Base-by-base conservation (phyloP, 306 rosid genomes). In the Trifolium repens region DNA sequence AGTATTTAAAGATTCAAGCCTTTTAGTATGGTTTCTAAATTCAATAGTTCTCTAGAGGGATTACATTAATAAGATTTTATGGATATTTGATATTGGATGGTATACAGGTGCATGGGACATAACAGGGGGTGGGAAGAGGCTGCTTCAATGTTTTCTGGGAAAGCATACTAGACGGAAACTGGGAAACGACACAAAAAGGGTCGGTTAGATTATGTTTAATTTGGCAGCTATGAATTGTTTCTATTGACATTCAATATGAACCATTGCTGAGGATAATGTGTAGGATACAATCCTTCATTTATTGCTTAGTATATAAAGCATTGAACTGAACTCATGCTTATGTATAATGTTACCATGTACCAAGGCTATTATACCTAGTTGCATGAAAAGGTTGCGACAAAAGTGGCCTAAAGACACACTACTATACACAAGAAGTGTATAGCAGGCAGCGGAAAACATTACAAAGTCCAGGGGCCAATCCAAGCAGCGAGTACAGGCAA, bases 71-170 rank as follows among this genome's bases (percentile, higher is more conserved):
- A n/a, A 63, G 16, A 22, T 60, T 32, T 65, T 61, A 69, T 62
- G 62, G 70, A 77, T 66, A n/a, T 74, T 64, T 79, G 60, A 52
- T 71, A 65, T 80, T 81, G 59, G 73, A 75, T 65, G 71, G 69
- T 75, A 49, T 74, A 42, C 86, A 94, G 98, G 98, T 94, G 98
- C 85, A 91, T 94, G 97, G 98, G 98, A 78, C 98, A 94, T 84
- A 94, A 94, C 78, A 88, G 80, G 84, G 98, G 98, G 12, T 94
- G 97, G 97, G 98, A 94, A 78, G 97, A 94, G 85, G 98, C 98
- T 9, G 97, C 98, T 74, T 94, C 98, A 78, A 89, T 91, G 94
- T 77, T 94, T 73, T 80, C 91, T 46, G 2, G 11, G 26, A 67
- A 26, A 63, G 42, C 67, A 78, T 59, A 35, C 53, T 66, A 39